Conservation (phyloP, 2,329 filamentous ascomycete genomes). For the Celoporthe dispersa region DNA sequence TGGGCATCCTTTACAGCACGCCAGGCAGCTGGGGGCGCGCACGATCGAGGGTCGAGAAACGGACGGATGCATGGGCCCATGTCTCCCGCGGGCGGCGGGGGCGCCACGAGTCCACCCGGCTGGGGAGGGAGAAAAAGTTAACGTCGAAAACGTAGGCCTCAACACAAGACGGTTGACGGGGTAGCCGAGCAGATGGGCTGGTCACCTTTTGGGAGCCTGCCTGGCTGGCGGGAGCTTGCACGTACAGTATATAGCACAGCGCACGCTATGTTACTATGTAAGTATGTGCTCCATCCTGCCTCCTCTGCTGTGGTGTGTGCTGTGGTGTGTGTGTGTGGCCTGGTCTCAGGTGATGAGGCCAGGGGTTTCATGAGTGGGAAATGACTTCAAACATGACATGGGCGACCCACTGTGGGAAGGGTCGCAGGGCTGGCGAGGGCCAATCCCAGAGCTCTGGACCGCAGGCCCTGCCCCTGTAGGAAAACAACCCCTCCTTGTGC, state of each 20-base stretch:
- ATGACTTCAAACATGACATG: conserved; percentile 15
- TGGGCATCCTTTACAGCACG: background rate
- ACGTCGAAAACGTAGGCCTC: background rate
- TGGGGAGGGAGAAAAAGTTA: background rate
- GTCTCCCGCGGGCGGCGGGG: background rate
- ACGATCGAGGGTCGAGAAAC: background rate
- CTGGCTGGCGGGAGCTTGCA: background rate
- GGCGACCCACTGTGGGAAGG: conserved; percentile 2
- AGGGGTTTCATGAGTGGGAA: conserved; percentile 10
- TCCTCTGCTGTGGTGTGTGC: no score
- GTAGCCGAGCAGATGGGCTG: background rate
- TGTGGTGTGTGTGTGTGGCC: background rate
- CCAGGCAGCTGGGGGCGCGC: background rate
- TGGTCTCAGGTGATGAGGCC: conserved; percentile 5
- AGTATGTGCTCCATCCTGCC: background rate
- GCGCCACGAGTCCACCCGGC: background rate
- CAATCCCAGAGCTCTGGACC: conserved; percentile 10
- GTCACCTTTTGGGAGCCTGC: background rate
- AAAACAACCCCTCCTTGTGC: background rate
- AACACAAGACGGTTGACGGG: background rate
- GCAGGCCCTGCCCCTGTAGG: conserved; percentile 8
- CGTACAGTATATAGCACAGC: background rate
- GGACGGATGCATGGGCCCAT: conserved; percentile 3
- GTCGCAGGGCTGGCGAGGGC: background rate
- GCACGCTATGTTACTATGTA: background rate